These are phyloP conservation scores for Colletotrichum siamense DNA, from an alignment of 2,329 filamentous ascomycete species.

Conservation along the genomic window DNA sequence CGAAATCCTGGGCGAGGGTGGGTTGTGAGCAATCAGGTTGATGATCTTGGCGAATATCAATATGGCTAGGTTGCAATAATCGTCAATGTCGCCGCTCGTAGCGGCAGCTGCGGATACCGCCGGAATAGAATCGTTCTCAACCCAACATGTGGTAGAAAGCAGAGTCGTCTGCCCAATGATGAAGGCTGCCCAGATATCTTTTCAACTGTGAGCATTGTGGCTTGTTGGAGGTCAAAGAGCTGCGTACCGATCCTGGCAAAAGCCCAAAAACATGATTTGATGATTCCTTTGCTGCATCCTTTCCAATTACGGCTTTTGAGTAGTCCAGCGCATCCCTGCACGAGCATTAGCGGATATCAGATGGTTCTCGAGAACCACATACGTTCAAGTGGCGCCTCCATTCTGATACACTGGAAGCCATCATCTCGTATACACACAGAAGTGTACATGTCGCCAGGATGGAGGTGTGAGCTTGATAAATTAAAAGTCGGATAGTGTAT, in stretches of 20 bases:
- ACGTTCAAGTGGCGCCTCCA: slow-evolving; percentile 19
- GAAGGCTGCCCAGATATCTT: slow-evolving; percentile 21
- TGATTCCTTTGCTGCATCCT: slow-evolving; percentile 1
- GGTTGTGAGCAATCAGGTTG: not conserved
- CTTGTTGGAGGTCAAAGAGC: not conserved
- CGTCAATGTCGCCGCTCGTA: not conserved
- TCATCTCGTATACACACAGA: slow-evolving; percentile 22
- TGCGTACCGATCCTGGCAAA: slow-evolving; percentile 15
- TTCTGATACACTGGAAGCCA: slow-evolving; percentile 14
- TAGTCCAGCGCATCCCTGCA: slow-evolving; percentile 13
- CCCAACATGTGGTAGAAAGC: slow-evolving; percentile 13
- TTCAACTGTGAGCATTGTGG: not conserved
- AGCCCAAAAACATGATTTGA: slow-evolving; percentile 20
- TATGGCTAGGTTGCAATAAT: slow-evolving; percentile 19
- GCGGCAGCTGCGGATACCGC: not conserved
- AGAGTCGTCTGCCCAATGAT: slow-evolving; percentile 12
- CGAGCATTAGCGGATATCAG: not conserved
- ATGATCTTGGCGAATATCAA: slow-evolving; percentile 13
- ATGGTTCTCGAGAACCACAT: not conserved
- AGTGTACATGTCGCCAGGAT: slow-evolving; percentile 15
- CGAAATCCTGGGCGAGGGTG: not conserved
- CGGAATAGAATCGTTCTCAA: slow-evolving; percentile 8
- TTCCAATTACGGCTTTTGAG: not conserved
- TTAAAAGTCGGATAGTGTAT: slow-evolving; percentile 6
- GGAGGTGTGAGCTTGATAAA: not conserved